Evolutionary conservation across 306 rosid species (phyloP).

Genomic region (Mimosa pudica): DNA sequence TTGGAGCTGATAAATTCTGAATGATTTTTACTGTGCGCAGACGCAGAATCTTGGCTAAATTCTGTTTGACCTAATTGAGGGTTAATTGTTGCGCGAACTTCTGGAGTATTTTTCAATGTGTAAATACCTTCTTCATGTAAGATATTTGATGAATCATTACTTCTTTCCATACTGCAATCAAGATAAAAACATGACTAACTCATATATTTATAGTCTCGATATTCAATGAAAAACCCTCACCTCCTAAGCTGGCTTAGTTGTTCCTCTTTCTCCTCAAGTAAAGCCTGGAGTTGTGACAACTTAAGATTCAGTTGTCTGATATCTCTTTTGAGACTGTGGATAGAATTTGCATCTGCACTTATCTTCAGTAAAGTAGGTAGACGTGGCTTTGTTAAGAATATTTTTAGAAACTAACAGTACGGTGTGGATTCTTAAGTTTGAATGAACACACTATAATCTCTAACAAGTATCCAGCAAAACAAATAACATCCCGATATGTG

Average conservation of each 20-base stretch:
- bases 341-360: constrained; percentile 75
- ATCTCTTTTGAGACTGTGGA: constrained; percentile 72
- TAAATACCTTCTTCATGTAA: constrained; percentile 57
- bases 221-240: constrained; percentile 41
- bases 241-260: constrained; percentile 67
- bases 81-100: constrained; percentile 38
- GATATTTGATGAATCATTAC: constrained; percentile 49
- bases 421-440: neutral
- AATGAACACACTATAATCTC: neutral
- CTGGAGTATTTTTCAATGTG: constrained; percentile 46
- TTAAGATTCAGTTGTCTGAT: constrained; percentile 71
- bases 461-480: neutral
- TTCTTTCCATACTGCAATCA: constrained; percentile 55
- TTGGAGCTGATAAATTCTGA: constrained; percentile 44
- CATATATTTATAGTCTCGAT: neutral
- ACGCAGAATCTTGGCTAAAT: constrained; percentile 45
- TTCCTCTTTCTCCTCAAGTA: constrained; percentile 78
- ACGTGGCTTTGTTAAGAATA: constrained; percentile 74
- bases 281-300: constrained; percentile 81
- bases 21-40: constrained; percentile 43
- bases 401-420: constrained; percentile 15
- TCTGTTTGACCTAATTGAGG: constrained; percentile 45
- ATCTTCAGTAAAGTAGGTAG: constrained; percentile 83
- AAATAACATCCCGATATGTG: neutral
- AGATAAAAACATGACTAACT: constrained; percentile 29